Base-by-base conservation (phyloP, 2,329 filamentous ascomycete genomes). In the Fusarium chuoi region DNA sequence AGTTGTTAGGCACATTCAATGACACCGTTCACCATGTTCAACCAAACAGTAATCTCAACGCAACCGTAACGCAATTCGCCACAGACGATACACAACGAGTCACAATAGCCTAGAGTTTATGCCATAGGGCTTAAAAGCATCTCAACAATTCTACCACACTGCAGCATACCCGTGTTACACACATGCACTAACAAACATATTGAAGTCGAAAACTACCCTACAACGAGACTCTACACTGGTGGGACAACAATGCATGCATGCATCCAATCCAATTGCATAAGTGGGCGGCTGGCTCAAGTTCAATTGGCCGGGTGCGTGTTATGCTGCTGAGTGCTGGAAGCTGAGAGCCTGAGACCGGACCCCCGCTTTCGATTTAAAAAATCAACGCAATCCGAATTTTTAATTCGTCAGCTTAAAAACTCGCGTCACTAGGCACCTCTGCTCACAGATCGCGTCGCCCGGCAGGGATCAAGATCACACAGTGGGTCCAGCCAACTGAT, bases 401-500 rank as follows among this genome's bases (percentile, higher is more conserved):
- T 76, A 38, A 66, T 73, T 75, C 66, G 71, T 51, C 56, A 39
- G 51, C 51, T 66, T 45, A 58, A 62, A 63, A 45, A 69, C 64
- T 70, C 67, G 70, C 75, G 75, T 73, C 64, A 26, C 46, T 49
- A 35, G 24, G 24, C 20, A 28, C 20, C 26, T 26, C 24, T 55
- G 35, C 49, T 38, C 46, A 44, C 52, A 62, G 67, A 77, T 75
- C 77, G 77, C 75, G 77, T 78, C 75, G 56, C 24, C n/a, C 35
- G n/a, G 48, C 75, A 77, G 39, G 76, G 75, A 67, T 67, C 24
- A 58, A 58, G 65, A 70, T 75, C 71, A 74, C 59, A 59, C 51
- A 74, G 58, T 65, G 70, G 75, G 68, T 58, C 75, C n/a, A 26
- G 20, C 33, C 68, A 78, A 81, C 79, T 83, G 81, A 84, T 83